Percentiles rank a stretch among this genome's conserved stretches.
phyloP scores from a whole-genome alignment of 495 filamentous ascomycete genomes.

The Penicillium silybi region DNA sequence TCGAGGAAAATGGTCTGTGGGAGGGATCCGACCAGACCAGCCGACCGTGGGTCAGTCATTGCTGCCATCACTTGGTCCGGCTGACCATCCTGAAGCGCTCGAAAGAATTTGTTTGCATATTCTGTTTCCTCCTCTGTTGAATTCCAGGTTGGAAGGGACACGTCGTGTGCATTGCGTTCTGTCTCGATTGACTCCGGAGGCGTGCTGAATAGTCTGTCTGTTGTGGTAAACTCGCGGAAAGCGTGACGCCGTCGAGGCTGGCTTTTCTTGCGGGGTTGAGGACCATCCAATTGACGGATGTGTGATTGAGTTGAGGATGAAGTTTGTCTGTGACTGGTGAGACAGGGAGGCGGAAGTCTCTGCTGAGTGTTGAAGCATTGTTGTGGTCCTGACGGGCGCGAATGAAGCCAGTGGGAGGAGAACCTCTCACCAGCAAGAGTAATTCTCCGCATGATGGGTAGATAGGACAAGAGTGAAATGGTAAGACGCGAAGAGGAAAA shows the following conservation, averaged over 20 bases:
- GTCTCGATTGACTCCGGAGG: conserved; percentile 1
- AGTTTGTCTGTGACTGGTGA: conserved; percentile 2
- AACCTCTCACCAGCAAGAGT: conserved; percentile 19
- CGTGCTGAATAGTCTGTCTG: background rate
- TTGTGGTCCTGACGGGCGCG: conserved; percentile 11
- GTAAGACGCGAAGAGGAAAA: background rate
- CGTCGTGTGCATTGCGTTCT: background rate
- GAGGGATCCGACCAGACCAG: conserved; percentile 29
- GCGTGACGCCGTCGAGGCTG: background rate
- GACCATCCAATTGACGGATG: background rate
- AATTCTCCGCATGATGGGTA: conserved; percentile 23
- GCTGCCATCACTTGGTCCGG: conserved; percentile 38
- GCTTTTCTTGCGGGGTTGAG: background rate
- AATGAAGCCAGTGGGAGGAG: conserved; percentile 19
- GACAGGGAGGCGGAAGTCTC: background rate
- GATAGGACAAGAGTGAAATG: background rate
- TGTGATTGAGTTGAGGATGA: background rate
- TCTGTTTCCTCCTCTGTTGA: conserved; percentile 10
- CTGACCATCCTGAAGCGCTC: conserved; percentile 30
- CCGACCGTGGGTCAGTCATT: conserved; percentile 30
- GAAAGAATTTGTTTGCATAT: conserved; percentile 21
- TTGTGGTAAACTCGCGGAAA: background rate
- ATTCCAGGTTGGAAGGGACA: conserved; percentile 1
- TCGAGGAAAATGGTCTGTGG: conserved; percentile 34
- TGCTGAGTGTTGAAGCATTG: conserved; percentile 1